phyloP scores from a whole-genome alignment of 768 basidiomycete genomes.

The Suillus cothurnatus region DNA sequence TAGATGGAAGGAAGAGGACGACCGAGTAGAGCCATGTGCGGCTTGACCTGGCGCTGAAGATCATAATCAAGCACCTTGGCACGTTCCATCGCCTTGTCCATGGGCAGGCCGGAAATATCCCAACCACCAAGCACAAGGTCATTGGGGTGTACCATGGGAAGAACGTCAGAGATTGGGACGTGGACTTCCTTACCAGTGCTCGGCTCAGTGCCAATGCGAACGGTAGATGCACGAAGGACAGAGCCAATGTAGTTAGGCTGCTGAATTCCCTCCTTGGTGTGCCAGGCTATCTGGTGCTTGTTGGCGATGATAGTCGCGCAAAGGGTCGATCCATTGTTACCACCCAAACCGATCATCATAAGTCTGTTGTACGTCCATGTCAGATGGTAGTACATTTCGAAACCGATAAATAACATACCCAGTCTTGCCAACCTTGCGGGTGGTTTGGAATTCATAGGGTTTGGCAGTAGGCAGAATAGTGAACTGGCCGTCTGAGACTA shows the following conservation, averaged over 20 bases:
- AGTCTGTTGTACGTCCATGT: slow-evolving; percentile 51
- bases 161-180: slow-evolving; percentile 88
- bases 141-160: slow-evolving; percentile 98
- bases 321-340: slow-evolving; percentile 96
- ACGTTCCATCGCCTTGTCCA: slow-evolving; percentile 94
- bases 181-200: slow-evolving; percentile 85
- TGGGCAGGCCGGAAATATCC: slow-evolving; percentile 87
- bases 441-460: slow-evolving; percentile 90
- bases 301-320: slow-evolving; percentile 96
- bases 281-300: slow-evolving; percentile 92
- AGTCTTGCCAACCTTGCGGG: slow-evolving; percentile 83
- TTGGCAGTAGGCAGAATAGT: slow-evolving; percentile 77
- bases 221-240: slow-evolving; percentile 92
- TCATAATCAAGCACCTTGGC: slow-evolving; percentile 95
- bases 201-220: slow-evolving; percentile 85
- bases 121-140: slow-evolving; percentile 97
- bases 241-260: slow-evolving; percentile 99
- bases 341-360: slow-evolving; percentile 96
- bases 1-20: slow-evolving; percentile 93
- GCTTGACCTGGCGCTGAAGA: slow-evolving; percentile 92
- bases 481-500: slow-evolving; percentile 73
- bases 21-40: slow-evolving; percentile 78
- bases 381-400: slow-evolving; percentile 11
- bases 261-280: slow-evolving; percentile 89
- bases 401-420: slow-evolving; percentile 60